Conservation (phyloP, 2,329 filamentous ascomycete species). For the Trichophyton benhamiae region DNA sequence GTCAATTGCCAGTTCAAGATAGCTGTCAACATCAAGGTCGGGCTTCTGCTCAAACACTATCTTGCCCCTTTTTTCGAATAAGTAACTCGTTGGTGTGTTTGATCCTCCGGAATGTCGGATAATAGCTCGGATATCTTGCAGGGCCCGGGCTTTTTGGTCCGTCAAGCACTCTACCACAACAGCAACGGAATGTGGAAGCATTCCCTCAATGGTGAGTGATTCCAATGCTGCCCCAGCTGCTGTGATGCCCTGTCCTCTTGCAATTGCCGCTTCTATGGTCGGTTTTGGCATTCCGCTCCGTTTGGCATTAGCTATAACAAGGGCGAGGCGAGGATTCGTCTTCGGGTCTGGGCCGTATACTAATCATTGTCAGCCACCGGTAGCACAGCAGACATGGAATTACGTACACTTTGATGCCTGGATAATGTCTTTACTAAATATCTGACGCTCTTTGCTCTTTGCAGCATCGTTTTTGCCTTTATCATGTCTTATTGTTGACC, state of each 20-base stretch:
- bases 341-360: conserved; percentile 64
- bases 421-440: conserved; percentile 60
- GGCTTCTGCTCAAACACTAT: conserved; percentile 53
- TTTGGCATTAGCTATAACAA: conserved; percentile 63
- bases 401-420: conserved; percentile 59
- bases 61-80: conserved; percentile 72
- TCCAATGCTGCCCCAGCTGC: conserved; percentile 65
- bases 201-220: conserved; percentile 62
- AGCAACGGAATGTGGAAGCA: conserved; percentile 61
- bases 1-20: conserved; percentile 71
- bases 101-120: conserved; percentile 62
- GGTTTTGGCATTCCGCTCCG: conserved; percentile 75
- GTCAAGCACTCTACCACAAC: conserved; percentile 77
- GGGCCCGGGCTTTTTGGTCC: conserved; percentile 60
- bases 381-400: neutral
- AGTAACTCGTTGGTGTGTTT: conserved; percentile 62
- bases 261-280: conserved; percentile 72
- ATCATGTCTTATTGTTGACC: conserved; percentile 92
- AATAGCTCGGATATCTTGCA: conserved; percentile 59
- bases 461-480: conserved; percentile 71
- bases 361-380: conserved; percentile 22
- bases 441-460: conserved; percentile 59
- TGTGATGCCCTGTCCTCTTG: conserved; percentile 76
- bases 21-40: conserved; percentile 50
- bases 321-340: conserved; percentile 62